Conservation (phyloP, 2,329 filamentous ascomycete genomes). For the Chlorencoelia australis region DNA sequence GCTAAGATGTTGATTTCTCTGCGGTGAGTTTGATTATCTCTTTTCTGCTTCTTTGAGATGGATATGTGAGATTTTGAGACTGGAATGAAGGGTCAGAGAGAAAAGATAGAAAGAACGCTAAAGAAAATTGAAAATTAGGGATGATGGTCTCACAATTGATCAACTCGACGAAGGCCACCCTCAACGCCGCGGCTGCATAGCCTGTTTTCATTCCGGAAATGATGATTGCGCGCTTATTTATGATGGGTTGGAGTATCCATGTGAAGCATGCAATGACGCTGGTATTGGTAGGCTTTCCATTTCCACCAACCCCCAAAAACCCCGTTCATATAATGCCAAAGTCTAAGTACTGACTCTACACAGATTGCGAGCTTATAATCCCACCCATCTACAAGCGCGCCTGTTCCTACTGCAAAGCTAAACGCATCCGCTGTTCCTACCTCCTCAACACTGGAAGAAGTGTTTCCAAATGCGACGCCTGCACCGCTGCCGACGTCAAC, state of each 20-base stretch:
- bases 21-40: conserved; percentile 2
- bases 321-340: too few species aligned
- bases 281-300: conserved; percentile 14
- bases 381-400: conserved; percentile 14
- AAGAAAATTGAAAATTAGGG: conserved; percentile 8
- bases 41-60: neutral
- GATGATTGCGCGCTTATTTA: conserved; percentile 21
- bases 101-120: conserved; percentile 3
- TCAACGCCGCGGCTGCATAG: conserved; percentile 20
- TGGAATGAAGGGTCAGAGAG: too few species aligned
- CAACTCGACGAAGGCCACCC: conserved; percentile 15
- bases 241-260: conserved; percentile 16
- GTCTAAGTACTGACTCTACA: too few species aligned
- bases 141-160: conserved; percentile 16
- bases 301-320: conserved; percentile 12
- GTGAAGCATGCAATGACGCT: conserved; percentile 18
- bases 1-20: neutral
- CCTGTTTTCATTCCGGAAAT: conserved; percentile 17
- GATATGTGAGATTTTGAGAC: too few species aligned
- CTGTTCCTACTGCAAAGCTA: conserved; percentile 17
- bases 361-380: conserved; percentile 16
- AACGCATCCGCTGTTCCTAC: conserved; percentile 15
- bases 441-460: conserved; percentile 13
- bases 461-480: conserved; percentile 14
- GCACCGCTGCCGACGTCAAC: conserved; percentile 8